phyloP scores from a whole-genome alignment of 768 basidiomycete species.

The Candolleomyces aberdarensis region DNA sequence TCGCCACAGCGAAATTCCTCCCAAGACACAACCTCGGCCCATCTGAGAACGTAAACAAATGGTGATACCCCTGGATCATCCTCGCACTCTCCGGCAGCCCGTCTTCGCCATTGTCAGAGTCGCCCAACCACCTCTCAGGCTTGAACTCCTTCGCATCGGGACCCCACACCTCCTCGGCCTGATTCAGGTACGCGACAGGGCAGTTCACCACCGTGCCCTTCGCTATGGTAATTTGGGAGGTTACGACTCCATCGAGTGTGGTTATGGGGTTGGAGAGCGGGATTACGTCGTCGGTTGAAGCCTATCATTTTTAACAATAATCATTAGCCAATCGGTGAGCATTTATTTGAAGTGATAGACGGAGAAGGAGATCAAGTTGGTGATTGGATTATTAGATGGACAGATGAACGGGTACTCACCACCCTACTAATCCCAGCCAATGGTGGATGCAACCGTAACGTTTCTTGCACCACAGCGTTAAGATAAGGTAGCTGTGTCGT shows the following conservation, averaged over 20 bases:
- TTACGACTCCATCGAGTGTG: constrained; percentile 35
- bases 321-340: too few species aligned
- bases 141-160: constrained; percentile 52
- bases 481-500: constrained; percentile 45
- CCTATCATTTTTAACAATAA: constrained; percentile 21
- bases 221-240: constrained; percentile 39
- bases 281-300: constrained; percentile 52
- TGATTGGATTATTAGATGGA: too few species aligned
- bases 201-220: constrained; percentile 45
- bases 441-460: constrained; percentile 38
- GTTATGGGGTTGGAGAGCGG: constrained; percentile 52
- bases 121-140: constrained; percentile 60
- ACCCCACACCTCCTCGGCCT: constrained; percentile 59
- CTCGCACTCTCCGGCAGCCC: constrained; percentile 27
- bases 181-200: constrained; percentile 46
- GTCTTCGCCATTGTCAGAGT: constrained; percentile 3
- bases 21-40: constrained; percentile 52
- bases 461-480: constrained; percentile 45
- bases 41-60: constrained; percentile 50
- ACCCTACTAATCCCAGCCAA: constrained; percentile 31
- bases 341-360: too few species aligned
- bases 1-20: constrained; percentile 43
- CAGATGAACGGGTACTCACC: constrained; percentile 21
- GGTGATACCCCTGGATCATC: constrained; percentile 46
- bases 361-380: too few species aligned